Evolutionary conservation across 1,139 yeast species (phyloP).

Genomic region (Pichia sp.): DNA sequence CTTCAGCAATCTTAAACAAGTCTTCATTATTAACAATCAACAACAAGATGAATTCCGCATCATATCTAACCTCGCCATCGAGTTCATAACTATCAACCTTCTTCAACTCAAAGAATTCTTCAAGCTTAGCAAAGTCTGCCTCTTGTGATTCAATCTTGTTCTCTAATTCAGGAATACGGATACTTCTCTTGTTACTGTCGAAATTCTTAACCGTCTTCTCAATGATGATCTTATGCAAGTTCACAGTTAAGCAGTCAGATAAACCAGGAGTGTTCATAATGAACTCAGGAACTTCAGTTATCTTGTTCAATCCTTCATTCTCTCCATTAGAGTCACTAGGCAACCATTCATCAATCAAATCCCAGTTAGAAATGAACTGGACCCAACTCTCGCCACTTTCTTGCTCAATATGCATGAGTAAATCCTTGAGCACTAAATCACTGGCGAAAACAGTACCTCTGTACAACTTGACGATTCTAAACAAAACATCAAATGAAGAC

Average conservation of each 20-base stretch:
- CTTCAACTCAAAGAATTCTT: slow-evolving; percentile 11
- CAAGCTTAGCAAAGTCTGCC: slow-evolving; percentile 31
- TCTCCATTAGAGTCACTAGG: slow-evolving; percentile 16
- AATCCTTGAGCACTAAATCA: slow-evolving; percentile 59
- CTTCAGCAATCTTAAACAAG: slow-evolving; percentile 40
- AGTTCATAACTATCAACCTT: slow-evolving; percentile 2
- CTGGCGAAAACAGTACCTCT: slow-evolving; percentile 59
- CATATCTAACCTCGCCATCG: slow-evolving; percentile 39
- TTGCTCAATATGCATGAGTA: slow-evolving; percentile 58
- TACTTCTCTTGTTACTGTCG: slow-evolving; percentile 25
- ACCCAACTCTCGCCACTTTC: slow-evolving; percentile 56
- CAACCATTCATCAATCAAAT: slow-evolving; percentile 47
- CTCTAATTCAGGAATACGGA: slow-evolving; percentile 13
- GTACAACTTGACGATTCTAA: slow-evolving; percentile 36
- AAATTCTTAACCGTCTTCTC: slow-evolving; percentile 46
- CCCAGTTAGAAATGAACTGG: slow-evolving; percentile 62
- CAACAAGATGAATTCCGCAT: slow-evolving; percentile 59
- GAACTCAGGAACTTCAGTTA: slow-evolving; percentile 39
- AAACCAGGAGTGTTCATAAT: slow-evolving; percentile 41
- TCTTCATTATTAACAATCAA: slow-evolving; percentile 62
- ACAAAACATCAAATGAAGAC: slow-evolving; percentile 36
- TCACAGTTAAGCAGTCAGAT: slow-evolving; percentile 47
- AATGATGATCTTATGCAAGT: slow-evolving; percentile 53
- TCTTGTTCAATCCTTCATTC: background rate
- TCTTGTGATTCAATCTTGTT: slow-evolving; percentile 17